A percentile compares a stretch with the other conserved stretches of the same genome.
These are phyloP conservation scores for Trebouxiophyceae sp. DNA, from an alignment of 163 green algal genomes.

Conservation along the genomic window DNA sequence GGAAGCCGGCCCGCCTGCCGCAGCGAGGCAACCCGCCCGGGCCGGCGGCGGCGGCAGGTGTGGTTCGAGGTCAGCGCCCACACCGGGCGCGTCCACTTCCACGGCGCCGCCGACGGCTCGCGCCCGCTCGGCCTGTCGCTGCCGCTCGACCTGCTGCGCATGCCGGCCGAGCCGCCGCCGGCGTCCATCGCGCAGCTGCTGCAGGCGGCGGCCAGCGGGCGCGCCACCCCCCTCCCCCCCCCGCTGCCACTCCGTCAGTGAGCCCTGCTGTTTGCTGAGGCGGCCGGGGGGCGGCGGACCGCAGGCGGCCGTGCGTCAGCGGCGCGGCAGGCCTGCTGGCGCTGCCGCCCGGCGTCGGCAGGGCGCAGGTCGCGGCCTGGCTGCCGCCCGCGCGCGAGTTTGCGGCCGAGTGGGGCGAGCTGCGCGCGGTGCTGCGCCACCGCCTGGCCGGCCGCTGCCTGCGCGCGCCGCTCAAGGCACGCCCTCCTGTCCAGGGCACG, in stretches of 20 bases:
- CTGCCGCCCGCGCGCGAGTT: conserved; percentile 48
- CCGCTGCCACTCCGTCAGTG: background rate
- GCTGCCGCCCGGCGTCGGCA: conserved; percentile 4
- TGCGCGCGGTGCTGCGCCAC: conserved; percentile 43
- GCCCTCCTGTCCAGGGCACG: too few species aligned
- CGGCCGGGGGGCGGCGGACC: too few species aligned
- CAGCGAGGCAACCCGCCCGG: too few species aligned
- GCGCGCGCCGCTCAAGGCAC: conserved; percentile 30
- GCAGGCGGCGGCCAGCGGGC: background rate
- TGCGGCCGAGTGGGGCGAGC: conserved; percentile 68
- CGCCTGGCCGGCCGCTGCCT: conserved; percentile 38
- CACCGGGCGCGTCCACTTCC: conserved; percentile 76
- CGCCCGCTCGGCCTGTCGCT: conserved; percentile 55
- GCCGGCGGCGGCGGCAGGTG: too few species aligned
- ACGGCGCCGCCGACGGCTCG: conserved; percentile 47
- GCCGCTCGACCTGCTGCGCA: conserved; percentile 51
- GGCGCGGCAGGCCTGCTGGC: conserved; percentile 27
- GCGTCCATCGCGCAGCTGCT: conserved; percentile 1
- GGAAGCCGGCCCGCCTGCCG: too few species aligned
- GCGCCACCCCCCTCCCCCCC: background rate
- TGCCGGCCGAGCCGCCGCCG: background rate
- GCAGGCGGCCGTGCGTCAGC: too few species aligned
- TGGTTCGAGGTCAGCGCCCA: conserved; percentile 75
- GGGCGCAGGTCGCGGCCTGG: conserved; percentile 24
- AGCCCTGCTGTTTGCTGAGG: too few species aligned